phyloP scores from a whole-genome alignment of 2,329 filamentous ascomycete genomes.

The Xylariomycetidae sp. region DNA sequence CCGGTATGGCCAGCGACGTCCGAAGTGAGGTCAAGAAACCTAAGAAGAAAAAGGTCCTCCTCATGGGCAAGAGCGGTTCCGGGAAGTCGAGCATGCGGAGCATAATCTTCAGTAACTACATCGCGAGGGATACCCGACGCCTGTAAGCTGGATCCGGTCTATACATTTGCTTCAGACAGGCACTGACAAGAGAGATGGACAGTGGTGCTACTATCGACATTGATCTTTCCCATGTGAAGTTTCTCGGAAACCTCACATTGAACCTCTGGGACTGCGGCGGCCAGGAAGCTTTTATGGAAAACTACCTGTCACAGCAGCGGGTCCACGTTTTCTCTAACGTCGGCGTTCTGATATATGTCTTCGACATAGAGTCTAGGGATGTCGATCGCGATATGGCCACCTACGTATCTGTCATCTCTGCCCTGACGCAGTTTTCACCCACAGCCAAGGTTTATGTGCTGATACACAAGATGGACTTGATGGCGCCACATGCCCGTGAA shows the following conservation, averaged over 20 bases:
- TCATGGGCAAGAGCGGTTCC: constrained; percentile 95
- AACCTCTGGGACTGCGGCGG: constrained; percentile 99
- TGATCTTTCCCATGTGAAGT: constrained; percentile 97
- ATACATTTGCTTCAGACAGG: constrained; percentile 1
- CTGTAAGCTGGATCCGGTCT: constrained; percentile 45
- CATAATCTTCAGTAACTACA: constrained; percentile 99
- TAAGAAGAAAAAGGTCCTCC: constrained; percentile 81
- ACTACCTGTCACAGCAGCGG: constrained; percentile 92
- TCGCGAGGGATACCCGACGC: constrained; percentile 88
- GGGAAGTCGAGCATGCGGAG: constrained; percentile 98
- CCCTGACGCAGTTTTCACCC: constrained; percentile 78
- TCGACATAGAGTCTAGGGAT: constrained; percentile 95
- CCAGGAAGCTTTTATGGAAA: constrained; percentile 98
- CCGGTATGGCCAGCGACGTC: constrained; percentile 29
- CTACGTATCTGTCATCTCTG: constrained; percentile 85
- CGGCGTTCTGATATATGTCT: constrained; percentile 97
- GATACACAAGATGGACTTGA: constrained; percentile 98
- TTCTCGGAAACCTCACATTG: constrained; percentile 93
- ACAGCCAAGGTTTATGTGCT: constrained; percentile 86
- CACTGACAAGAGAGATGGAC: background rate
- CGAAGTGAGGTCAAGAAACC: constrained; percentile 57
- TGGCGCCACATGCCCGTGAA: constrained; percentile 74
- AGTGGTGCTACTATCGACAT: constrained; percentile 95
- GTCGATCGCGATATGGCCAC: constrained; percentile 89
- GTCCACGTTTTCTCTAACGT: constrained; percentile 96